Evolutionary conservation across 495 filamentous ascomycete genomes (phyloP).

Genomic region (Peziza echinospora): DNA sequence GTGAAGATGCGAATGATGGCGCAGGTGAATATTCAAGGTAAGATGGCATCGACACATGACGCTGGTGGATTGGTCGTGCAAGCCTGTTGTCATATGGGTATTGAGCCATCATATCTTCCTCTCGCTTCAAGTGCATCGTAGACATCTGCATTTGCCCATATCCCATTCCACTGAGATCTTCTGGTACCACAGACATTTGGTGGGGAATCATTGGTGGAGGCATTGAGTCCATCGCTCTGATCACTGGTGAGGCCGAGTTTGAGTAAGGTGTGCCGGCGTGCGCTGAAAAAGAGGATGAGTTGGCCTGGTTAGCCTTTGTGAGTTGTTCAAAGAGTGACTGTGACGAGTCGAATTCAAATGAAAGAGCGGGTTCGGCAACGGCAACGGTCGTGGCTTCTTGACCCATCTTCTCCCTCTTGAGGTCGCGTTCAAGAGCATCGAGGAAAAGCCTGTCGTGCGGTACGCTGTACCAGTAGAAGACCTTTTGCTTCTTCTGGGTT

Average conservation of each 20-base stretch:
- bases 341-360: constrained; percentile 97
- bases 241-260: constrained; percentile 40
- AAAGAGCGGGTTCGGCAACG: constrained; percentile 85
- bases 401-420: constrained; percentile 98
- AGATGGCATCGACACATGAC: constrained; percentile 89
- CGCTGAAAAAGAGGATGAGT: constrained; percentile 82
- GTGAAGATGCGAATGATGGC: constrained; percentile 89
- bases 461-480: constrained; percentile 99
- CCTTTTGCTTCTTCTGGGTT: constrained; percentile 99
- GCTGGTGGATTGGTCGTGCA: constrained; percentile 40
- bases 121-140: constrained; percentile 15
- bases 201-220: constrained; percentile 53
- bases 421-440: constrained; percentile 85
- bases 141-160: constrained; percentile 43
- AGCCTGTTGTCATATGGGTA: constrained; percentile 17
- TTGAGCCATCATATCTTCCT: constrained; percentile 11
- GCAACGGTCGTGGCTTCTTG: constrained; percentile 95
- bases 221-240: constrained; percentile 64
- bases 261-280: constrained; percentile 48
- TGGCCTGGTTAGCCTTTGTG: constrained; percentile 97
- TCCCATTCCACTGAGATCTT: constrained; percentile 57
- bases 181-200: constrained; percentile 53
- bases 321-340: constrained; percentile 98
- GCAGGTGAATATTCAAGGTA: constrained; percentile 97
- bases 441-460: constrained; percentile 94